Base-by-base conservation (phyloP, 306 rosid genomes). In the Corylus americana region DNA sequence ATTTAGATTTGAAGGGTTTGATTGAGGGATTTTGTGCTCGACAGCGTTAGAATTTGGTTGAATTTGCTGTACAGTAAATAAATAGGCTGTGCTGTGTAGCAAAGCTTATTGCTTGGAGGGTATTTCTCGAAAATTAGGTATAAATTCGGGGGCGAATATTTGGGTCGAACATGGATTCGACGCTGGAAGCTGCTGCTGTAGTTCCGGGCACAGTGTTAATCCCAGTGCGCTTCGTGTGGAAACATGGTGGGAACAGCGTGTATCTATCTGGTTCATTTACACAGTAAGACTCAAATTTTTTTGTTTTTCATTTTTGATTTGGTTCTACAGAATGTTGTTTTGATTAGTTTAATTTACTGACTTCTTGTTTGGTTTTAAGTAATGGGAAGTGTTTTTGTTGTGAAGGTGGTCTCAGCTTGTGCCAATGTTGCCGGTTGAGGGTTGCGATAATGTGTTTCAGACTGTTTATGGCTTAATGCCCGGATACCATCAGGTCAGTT, bases 161-260 rank as follows among this genome's bases (percentile, higher is more conserved):
- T 77, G 89, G 83, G 87, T 80, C 85, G 68, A 84, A 87, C 69
- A 90, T 94, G 97, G 95, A 93, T 81, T 71, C 90, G 71, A 85
- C 83, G 7, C 85, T 85, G 82, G 93, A 88, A 49, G 53, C 53
- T 44, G 84, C 81, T 37, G 85, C 82, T 74, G 88, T 86, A 74
- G 89, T 79, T 83, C 82, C 89, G n/a, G 91, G 88, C 81, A 81
- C 96, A 20, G 81, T 92, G 87, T 73, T 88, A 71, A 83, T 91
- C 80, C 99, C 98, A 68, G 85, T 88, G 94, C 94, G 92, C 16
- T 96, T 96, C 70, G 98, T 93, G 74, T 96, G 99, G 99, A 97
- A 89, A 29, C 89, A 93, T 77, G 99, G 99, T 17, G 99, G 99
- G 57, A 90, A 89, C 70, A 87, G 82, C 80, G 98, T 96, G 35